phyloP scores from a whole-genome alignment of 257 asterid species.

The Solanum commersonii region DNA sequence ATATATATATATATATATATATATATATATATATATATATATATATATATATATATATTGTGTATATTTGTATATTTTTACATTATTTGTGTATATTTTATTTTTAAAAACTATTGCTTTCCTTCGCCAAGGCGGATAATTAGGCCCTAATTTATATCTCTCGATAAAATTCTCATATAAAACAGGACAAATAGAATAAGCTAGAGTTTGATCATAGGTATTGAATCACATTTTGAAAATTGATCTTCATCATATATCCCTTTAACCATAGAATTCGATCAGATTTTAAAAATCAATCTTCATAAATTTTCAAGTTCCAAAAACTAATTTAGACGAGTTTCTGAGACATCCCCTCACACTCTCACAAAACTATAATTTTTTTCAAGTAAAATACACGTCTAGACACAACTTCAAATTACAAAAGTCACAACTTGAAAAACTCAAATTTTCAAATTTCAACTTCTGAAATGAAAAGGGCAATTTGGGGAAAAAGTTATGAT shows the following conservation, averaged over 20 bases:
- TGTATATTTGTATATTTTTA: background rate
- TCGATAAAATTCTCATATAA: background rate
- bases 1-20: background rate
- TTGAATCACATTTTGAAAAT: background rate
- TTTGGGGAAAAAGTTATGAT: background rate
- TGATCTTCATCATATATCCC: background rate
- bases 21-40: background rate
- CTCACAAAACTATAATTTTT: background rate
- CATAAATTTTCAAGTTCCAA: background rate
- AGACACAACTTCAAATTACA: too few relatives aligned
- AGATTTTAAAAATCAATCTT: too few relatives aligned
- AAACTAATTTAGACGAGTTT: background rate
- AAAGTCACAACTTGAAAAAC: too few relatives aligned
- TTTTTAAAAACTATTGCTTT: background rate
- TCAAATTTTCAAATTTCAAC: background rate
- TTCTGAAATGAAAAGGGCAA: background rate
- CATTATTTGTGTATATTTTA: background rate
- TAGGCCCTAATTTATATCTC: background rate
- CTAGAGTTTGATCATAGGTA: background rate
- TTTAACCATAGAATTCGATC: fast-evolving
- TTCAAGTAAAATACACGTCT: background rate
- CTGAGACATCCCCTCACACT: background rate
- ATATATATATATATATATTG: background rate
- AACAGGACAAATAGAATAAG: background rate
- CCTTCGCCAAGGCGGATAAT: background rate